Base-by-base conservation (phyloP, 257 asterid genomes). In the Solanum ossicruentum region DNA sequence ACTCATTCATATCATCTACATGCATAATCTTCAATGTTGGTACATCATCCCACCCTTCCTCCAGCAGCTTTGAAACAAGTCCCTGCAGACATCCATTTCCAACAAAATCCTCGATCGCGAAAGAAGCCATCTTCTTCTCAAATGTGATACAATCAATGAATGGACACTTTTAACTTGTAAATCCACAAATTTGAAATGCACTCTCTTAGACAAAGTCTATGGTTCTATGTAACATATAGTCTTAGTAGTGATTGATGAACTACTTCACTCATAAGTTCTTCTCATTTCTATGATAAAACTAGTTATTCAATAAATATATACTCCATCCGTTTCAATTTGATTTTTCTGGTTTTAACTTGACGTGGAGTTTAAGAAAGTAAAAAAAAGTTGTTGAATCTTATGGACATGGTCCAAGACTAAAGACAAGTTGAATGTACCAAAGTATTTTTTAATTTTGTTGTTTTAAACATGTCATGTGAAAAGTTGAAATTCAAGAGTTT, bases 21-120 rank as follows among this genome's bases (percentile, higher is more conserved):
- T 87, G 92, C 97, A 95, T 93, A 26, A 92, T 84, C 96, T 93
- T 95, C 93, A 95, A 81, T 63, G 98, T 91, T 10, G 98, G 98
- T 15, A 95, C 96, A n/a, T 95, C 97, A 71, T 93, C 98, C 98
- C 98, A 95, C 18, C 98, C 98, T 86, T 92, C 94, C 82, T 93
- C 95, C 84, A 92, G 58, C 87, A 95, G 91, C 92, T 87, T 92
- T 58, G 92, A 91, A 56, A 93, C 80, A 56, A 93, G 85, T 69
- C 85, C 91, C 86, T 88, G 91, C 36, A 92, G 93, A 70, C 84
- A 90, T 83, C 98, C 98, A 58, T 91, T 91, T 73, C 98, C 98
- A 57, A 91, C 91, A 83, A 93, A 95, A 72, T 93, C 95, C 85
- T 95, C 98, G 39, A 92, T 86, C 17, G 90, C 92, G 91, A 93